Evolutionary conservation across 1,284 basidiomycete genomes (phyloP).

Genomic region (Cerrena zonata): DNA sequence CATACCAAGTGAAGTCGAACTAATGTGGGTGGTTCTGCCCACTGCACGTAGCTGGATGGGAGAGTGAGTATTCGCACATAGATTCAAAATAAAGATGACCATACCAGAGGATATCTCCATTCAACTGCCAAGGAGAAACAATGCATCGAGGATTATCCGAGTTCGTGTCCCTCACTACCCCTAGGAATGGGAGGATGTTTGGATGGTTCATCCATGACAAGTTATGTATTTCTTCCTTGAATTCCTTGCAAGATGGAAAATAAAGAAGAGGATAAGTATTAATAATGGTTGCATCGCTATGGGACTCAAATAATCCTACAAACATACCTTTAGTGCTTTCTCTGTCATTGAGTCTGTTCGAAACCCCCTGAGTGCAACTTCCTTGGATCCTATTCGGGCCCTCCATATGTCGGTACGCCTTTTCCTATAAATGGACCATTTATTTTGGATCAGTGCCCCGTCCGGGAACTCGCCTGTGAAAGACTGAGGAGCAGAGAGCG

Average conservation of each 20-base stretch:
- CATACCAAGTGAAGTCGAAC: slow-evolving; percentile 40
- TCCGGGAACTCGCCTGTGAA: too few relatives aligned
- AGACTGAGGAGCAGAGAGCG: too few relatives aligned
- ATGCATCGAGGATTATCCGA: slow-evolving; percentile 43
- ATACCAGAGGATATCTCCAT: slow-evolving; percentile 24
- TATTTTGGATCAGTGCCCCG: too few relatives aligned
- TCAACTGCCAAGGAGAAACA: slow-evolving; percentile 35
- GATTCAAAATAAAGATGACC: too few relatives aligned
- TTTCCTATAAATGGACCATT: too few relatives aligned
- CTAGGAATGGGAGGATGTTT: slow-evolving; percentile 47
- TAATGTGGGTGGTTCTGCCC: slow-evolving; percentile 26
- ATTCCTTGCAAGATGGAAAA: slow-evolving; percentile 43
- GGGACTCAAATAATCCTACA: too few relatives aligned
- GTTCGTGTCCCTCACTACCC: slow-evolving; percentile 49
- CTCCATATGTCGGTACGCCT: too few relatives aligned
- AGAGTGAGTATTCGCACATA: neutral
- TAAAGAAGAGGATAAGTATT: neutral
- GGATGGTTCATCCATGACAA: slow-evolving; percentile 46
- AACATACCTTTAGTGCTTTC: slow-evolving; percentile 34
- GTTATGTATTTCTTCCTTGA: slow-evolving; percentile 47
- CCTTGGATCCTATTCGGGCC: too few relatives aligned
- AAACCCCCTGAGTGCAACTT: slow-evolving; percentile 52
- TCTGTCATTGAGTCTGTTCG: slow-evolving; percentile 37
- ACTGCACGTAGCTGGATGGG: slow-evolving; percentile 5
- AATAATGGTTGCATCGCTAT: too few relatives aligned